These are phyloP conservation scores for Peterozyma xylosa DNA, from an alignment of 805 yeast species.

Conservation along the genomic window DNA sequence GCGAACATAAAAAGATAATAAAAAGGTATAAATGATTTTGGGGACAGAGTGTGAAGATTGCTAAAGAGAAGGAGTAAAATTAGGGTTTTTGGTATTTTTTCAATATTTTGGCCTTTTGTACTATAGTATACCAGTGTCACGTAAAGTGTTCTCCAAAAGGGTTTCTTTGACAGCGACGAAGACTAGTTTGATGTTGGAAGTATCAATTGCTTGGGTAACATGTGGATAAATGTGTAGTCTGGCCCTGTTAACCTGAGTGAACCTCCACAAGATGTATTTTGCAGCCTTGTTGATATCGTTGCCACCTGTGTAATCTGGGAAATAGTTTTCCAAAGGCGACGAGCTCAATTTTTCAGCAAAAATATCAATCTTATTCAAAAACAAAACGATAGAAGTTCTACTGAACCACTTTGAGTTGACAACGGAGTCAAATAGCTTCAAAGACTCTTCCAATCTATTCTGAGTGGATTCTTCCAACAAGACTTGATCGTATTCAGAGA, in stretches of 20 bases:
- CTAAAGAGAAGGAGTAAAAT: no score
- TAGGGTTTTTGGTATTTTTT: no score
- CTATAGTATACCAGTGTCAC: conserved; percentile 66
- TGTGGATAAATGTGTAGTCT: conserved; percentile 82
- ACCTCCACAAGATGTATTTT: conserved; percentile 85
- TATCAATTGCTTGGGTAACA: conserved; percentile 92
- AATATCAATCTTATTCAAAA: conserved; percentile 84
- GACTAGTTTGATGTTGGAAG: conserved; percentile 79
- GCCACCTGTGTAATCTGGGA: conserved; percentile 93
- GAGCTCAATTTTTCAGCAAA: conserved; percentile 78
- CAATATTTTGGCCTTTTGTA: neutral
- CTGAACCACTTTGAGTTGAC: conserved; percentile 92
- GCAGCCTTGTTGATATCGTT: conserved; percentile 84
- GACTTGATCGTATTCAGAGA: conserved; percentile 86
- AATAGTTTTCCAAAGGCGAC: conserved; percentile 74
- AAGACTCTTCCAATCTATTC: conserved; percentile 74
- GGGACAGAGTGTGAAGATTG: no score
- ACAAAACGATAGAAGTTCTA: conserved; percentile 76
- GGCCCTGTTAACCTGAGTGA: conserved; percentile 76
- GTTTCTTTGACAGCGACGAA: conserved; percentile 81
- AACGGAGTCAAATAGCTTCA: conserved; percentile 81
- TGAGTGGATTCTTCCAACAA: conserved; percentile 69
- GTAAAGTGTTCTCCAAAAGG: conserved; percentile 65
- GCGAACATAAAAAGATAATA: no score
- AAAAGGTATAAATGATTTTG: no score